Base-by-base conservation (phyloP, 1,139 yeast genomes). In the Hyphopichia khmerensis region DNA sequence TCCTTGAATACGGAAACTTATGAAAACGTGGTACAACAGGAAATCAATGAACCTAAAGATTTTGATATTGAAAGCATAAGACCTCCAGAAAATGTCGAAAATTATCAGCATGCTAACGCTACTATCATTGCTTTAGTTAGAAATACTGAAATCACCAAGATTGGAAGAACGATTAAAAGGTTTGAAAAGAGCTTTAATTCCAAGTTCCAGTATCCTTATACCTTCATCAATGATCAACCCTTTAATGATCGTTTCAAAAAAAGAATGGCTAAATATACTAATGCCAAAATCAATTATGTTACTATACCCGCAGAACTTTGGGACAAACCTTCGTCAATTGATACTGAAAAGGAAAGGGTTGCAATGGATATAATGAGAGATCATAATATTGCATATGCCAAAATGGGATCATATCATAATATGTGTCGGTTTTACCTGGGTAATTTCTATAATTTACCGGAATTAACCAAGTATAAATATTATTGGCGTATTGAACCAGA, bases 401-500 rank as follows among this genome's bases (percentile, higher is more conserved):
- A 69, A 33, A 70, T 65, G 60, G 63, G 57, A n/a, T 81, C 88
- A 0, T 87, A 87, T 56, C 93, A 84, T 53, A 82, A 84, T 54
- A 86, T 86, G 95, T 86, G 95, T 52, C 50, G 71, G 35, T 65
- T 65, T 43, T 72, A 86, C 57, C 82, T 85, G 50, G 82, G 82
- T 13, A 67, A 66, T 46, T 84, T 87, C 53, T 85, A 72, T 59
- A 71, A 81, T 39, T 75, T 85, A 47, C 87, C 87, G 2, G 79
- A 78, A 43, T 58, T 87, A 56, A 67, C 55, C 38, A 57, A 63
- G 34, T 71, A 67, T 53, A 62, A 58, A 42, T 87, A 83, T 64
- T 87, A 85, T 59, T 87, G 95, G 95, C 70, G 95, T 45, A 75
- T 87, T 35, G 95, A 87, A 59, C 95, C 95, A n/a, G 68, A 69